These are phyloP conservation scores for Cenchrus purpureus DNA, from an alignment of 176 grass and related monocot species.

Conservation along the genomic window DNA sequence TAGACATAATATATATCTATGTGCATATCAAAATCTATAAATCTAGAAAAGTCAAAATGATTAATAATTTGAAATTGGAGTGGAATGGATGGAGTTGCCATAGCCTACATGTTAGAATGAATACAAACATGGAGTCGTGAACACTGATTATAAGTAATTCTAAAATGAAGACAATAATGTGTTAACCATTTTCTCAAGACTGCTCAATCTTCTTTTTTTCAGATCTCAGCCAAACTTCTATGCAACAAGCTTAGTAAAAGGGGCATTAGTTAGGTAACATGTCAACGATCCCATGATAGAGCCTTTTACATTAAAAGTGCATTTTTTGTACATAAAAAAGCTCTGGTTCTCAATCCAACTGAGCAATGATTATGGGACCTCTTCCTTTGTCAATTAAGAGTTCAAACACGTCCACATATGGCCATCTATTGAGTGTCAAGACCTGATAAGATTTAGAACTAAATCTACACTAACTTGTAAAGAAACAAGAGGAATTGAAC, in stretches of 20 bases:
- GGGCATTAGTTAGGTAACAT: not conserved
- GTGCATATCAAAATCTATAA: no score
- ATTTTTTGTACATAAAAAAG: conserved; percentile 11
- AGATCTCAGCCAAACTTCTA: not conserved
- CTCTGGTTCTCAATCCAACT: conserved; percentile 36
- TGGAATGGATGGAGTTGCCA: not conserved
- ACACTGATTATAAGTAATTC: no score
- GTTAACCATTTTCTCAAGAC: not conserved
- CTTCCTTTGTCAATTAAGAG: conserved; percentile 43
- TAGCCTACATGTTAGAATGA: not conserved
- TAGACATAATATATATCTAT: no score
- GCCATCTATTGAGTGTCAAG: no score
- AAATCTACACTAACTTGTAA: no score
- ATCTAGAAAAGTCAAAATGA: no score
- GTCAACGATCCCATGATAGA: not conserved
- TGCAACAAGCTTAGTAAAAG: not conserved
- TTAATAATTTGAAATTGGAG: no score
- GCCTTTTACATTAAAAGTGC: no score
- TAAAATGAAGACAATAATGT: not conserved
- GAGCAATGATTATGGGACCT: conserved; percentile 31
- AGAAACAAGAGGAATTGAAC: no score
- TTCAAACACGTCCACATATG: conserved; percentile 51
- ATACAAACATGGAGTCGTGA: not conserved
- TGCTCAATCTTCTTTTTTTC: not conserved
- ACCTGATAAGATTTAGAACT: no score